Conservation (phyloP, 495 filamentous ascomycete species). For the Trichoderma erinaceum region DNA sequence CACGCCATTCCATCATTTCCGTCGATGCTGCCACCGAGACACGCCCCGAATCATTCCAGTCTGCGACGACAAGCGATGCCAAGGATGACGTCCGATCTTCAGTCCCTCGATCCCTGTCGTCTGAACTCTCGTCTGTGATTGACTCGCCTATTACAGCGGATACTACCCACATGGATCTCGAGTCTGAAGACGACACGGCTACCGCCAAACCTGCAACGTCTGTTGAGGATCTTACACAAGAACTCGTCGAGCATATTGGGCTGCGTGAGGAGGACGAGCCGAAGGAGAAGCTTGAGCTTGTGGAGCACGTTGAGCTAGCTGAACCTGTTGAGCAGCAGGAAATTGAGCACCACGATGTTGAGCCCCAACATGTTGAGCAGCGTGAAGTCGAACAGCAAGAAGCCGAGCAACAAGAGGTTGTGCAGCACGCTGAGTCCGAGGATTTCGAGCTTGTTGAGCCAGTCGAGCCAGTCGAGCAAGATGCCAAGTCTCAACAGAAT, state of each 20-base stretch:
- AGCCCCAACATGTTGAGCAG: too few relatives aligned
- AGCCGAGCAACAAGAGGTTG: too few relatives aligned
- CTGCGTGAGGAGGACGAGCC: neutral
- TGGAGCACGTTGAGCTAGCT: neutral
- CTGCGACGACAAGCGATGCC: slow-evolving; percentile 63
- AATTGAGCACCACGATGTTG: too few relatives aligned
- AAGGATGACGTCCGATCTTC: slow-evolving; percentile 73
- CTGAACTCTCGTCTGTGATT: slow-evolving; percentile 91
- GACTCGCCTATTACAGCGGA: slow-evolving; percentile 66
- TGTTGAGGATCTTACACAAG: slow-evolving; percentile 26
- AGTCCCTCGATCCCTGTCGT: slow-evolving; percentile 91
- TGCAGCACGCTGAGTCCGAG: neutral
- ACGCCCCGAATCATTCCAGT: slow-evolving; percentile 89
- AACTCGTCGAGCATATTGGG: neutral
- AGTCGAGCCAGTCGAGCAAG: neutral
- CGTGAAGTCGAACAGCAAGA: too few relatives aligned
- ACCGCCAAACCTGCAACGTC: slow-evolving; percentile 30
- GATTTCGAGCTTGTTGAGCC: neutral
- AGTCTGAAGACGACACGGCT: slow-evolving; percentile 43
- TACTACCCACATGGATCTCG: slow-evolving; percentile 33
- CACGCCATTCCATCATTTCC: slow-evolving; percentile 48
- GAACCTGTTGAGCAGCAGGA: too few relatives aligned
- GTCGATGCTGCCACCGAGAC: slow-evolving; percentile 53
- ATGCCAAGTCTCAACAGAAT: neutral
- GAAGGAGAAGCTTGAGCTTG: neutral